Evolutionary conservation across 1,284 basidiomycete genomes (phyloP).

Genomic region (Marasmius fiardii): DNA sequence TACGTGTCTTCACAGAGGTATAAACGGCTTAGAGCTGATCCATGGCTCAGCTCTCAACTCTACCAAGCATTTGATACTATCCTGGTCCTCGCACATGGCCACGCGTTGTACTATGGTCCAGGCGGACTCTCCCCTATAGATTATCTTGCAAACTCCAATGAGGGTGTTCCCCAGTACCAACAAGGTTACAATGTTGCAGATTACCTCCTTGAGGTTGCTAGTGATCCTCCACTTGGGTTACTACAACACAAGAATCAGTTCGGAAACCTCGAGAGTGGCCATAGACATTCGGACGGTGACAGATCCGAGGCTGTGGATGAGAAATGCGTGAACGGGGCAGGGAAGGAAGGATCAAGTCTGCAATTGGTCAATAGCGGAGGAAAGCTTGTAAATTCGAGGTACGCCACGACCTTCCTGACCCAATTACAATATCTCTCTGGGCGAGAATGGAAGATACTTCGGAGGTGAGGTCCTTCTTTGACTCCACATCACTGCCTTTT

Average conservation of each 20-base stretch:
- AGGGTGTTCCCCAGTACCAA: slow-evolving; percentile 36
- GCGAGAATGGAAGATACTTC: slow-evolving; percentile 80
- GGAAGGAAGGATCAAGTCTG: neutral
- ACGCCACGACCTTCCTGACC: slow-evolving; percentile 78
- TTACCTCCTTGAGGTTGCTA: slow-evolving; percentile 83
- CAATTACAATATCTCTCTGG: slow-evolving; percentile 78
- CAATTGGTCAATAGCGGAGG: slow-evolving; percentile 12
- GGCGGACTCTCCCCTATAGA: slow-evolving; percentile 65
- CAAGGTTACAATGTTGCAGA: slow-evolving; percentile 88
- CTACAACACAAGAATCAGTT: slow-evolving; percentile 27
- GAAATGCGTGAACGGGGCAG: neutral
- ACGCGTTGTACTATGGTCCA: slow-evolving; percentile 76
- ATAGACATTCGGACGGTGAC: neutral
- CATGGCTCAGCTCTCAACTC: slow-evolving; percentile 59
- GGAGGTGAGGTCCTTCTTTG: slow-evolving; percentile 42
- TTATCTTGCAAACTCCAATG: slow-evolving; percentile 49
- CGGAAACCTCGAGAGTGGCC: neutral
- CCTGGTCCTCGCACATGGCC: slow-evolving; percentile 74
- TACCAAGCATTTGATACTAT: slow-evolving; percentile 85
- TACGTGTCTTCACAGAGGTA: slow-evolving; percentile 21
- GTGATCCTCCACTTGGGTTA: slow-evolving; percentile 48
- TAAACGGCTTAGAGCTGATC: neutral
- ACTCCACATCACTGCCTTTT: neutral
- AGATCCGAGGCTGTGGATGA: neutral
- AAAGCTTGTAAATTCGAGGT: slow-evolving; percentile 24